These are phyloP conservation scores for Calonectria pteridis DNA, from an alignment of 2,329 filamentous ascomycete species.

Conservation along the genomic window DNA sequence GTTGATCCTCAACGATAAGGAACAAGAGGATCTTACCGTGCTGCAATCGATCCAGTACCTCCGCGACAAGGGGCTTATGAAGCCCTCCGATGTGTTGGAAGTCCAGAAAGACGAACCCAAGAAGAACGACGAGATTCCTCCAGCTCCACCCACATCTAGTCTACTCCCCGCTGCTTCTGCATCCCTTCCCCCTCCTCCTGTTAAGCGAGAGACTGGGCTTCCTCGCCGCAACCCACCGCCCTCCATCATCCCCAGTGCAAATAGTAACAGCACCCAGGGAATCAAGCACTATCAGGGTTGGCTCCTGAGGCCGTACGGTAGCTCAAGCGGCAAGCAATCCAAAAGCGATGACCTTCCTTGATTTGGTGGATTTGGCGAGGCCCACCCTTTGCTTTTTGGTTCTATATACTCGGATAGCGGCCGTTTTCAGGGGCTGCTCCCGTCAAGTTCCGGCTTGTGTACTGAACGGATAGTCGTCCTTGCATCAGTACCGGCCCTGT, in stretches of 20 bases:
- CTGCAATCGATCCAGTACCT: constrained; percentile 76
- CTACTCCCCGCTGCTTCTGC: constrained; percentile 54
- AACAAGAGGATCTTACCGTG: constrained; percentile 75
- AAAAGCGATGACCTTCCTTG: constrained; percentile 51
- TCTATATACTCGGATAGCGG: background rate
- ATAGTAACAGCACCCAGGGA: constrained; percentile 48
- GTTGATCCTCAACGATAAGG: constrained; percentile 75
- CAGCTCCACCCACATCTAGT: constrained; percentile 42
- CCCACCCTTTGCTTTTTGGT: background rate
- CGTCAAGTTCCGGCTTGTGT: background rate
- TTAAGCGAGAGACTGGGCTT: constrained; percentile 48
- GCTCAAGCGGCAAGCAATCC: constrained; percentile 46
- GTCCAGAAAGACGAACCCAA: constrained; percentile 31
- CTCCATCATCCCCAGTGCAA: constrained; percentile 46
- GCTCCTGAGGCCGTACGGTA: constrained; percentile 54
- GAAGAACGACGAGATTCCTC: constrained; percentile 31
- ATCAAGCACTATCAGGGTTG: constrained; percentile 53
- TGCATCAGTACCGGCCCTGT: constrained; percentile 10
- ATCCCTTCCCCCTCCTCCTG: constrained; percentile 52
- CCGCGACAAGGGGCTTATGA: constrained; percentile 69
- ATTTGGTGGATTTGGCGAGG: constrained; percentile 16
- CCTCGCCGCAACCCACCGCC: constrained; percentile 51
- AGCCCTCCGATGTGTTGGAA: constrained; percentile 38
- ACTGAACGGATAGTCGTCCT: constrained; percentile 44
- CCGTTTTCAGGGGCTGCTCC: background rate